Evolutionary conservation across 2,329 filamentous ascomycete genomes (phyloP).

Genomic region (Phaeosphaeriaceae sp.): DNA sequence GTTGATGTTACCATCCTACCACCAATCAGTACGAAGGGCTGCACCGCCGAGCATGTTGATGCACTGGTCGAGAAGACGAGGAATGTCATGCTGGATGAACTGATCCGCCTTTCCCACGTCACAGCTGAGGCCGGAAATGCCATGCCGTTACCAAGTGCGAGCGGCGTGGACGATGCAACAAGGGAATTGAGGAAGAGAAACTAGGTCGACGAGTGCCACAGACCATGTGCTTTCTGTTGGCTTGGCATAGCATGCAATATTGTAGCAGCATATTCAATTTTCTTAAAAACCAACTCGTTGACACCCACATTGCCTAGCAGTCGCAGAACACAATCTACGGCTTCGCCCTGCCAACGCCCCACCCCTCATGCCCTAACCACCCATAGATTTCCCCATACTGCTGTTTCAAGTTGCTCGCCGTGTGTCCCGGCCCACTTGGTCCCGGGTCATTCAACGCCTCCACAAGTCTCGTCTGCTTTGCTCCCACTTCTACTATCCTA

Average conservation of each 20-base stretch:
- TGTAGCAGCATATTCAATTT: no score
- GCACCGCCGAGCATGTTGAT: conserved; percentile 44
- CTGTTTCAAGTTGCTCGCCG: conserved; percentile 50
- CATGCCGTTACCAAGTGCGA: conserved; percentile 31
- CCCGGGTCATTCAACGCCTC: conserved; percentile 61
- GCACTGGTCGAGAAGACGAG: conserved; percentile 37
- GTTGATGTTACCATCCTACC: conserved; percentile 62
- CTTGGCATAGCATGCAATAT: no score
- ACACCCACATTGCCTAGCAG: background rate
- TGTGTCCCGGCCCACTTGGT: conserved; percentile 56
- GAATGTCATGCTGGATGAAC: conserved; percentile 46
- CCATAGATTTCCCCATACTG: conserved; percentile 58
- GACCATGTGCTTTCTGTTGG: no score
- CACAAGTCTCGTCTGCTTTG: conserved; percentile 58
- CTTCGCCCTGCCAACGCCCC: conserved; percentile 49
- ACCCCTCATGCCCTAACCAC: conserved; percentile 56
- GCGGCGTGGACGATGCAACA: conserved; percentile 22
- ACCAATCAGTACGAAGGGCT: conserved; percentile 44
- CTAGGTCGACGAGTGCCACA: conserved; percentile 1
- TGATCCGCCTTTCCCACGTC: conserved; percentile 42
- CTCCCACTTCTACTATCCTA: conserved; percentile 63
- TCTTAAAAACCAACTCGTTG: no score
- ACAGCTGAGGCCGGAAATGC: conserved; percentile 28
- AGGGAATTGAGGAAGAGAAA: conserved; percentile 37
- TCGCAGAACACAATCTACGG: conserved; percentile 6